Evolutionary conservation across 441 rosid species (phyloP).

Genomic region (Pelargonium exstipulatum): DNA sequence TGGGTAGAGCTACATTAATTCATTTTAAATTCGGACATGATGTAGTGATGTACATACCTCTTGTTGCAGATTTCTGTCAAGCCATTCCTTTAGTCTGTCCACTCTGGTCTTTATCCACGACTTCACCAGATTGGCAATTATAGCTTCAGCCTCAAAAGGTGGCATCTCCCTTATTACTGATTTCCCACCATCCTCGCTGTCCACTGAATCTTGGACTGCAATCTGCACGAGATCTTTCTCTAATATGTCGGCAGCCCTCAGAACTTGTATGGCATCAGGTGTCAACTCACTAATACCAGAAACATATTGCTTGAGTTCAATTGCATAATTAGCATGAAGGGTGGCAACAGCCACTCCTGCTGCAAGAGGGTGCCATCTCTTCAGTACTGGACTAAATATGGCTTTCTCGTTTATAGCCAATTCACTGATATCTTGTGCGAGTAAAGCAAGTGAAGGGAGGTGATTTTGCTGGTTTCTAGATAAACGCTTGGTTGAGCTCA

Average conservation of each 20-base stretch:
- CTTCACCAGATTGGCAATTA: conserved; percentile 48
- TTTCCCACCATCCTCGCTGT: conserved; percentile 78
- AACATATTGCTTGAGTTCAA: conserved; percentile 45
- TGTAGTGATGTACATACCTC: conserved; percentile 35
- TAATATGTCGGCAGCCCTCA: conserved; percentile 57
- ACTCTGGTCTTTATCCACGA: conserved; percentile 60
- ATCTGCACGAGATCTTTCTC: conserved; percentile 78
- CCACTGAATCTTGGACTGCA: conserved; percentile 66
- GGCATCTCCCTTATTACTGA: conserved; percentile 72
- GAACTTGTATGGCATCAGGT: conserved; percentile 59
- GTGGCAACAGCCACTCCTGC: conserved; percentile 79
- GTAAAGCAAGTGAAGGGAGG: conserved; percentile 52
- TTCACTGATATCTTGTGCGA: conserved; percentile 55
- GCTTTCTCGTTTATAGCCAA: conserved; percentile 59
- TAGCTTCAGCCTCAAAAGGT: conserved; percentile 62
- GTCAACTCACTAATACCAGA: conserved; percentile 53
- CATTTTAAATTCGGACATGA: too few species aligned
- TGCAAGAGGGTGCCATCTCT: conserved; percentile 67
- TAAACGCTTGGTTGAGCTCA: conserved; percentile 33
- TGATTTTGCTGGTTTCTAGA: conserved; percentile 39
- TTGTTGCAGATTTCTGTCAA: conserved; percentile 53
- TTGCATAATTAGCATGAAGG: conserved; percentile 62
- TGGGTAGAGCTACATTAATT: too few species aligned
- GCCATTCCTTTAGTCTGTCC: conserved; percentile 68
- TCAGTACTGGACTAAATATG: conserved; percentile 57